These are phyloP conservation scores for Xylaria sp. DNA, from an alignment of 2,329 filamentous ascomycete species.

Conservation along the genomic window DNA sequence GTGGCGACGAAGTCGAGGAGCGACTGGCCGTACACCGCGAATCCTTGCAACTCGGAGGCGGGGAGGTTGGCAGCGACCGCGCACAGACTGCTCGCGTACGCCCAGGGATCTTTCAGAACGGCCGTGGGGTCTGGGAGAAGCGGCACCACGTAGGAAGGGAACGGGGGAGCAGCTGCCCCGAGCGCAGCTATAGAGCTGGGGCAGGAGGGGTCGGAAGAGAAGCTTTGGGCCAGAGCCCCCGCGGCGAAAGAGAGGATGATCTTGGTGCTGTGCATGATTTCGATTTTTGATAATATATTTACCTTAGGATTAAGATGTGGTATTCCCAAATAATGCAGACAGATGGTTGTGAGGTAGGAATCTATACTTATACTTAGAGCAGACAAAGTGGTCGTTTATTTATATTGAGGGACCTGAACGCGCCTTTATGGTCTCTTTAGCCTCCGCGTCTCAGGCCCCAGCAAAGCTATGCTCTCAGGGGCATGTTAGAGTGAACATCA, in stretches of 20 bases:
- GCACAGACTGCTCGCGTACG: conserved; percentile 14
- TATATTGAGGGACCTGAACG: neutral
- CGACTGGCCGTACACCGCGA: neutral
- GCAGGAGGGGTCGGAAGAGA: conserved; percentile 21
- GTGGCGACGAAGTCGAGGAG: conserved; percentile 12
- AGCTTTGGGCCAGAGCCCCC: conserved; percentile 20
- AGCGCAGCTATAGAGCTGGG: conserved; percentile 14
- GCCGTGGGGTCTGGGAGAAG: neutral
- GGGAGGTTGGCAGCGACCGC: conserved; percentile 5
- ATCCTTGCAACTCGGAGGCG: neutral
- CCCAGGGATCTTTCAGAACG: conserved; percentile 4
- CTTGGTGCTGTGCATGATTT: conserved; percentile 10
- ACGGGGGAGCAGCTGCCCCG: neutral
- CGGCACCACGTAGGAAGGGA: neutral
- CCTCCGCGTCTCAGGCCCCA: neutral
- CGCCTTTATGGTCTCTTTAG: neutral
- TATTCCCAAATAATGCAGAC: neutral
- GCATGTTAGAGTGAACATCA: neutral
- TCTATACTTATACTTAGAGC: neutral
- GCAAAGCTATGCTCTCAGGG: neutral
- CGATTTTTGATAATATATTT: neutral
- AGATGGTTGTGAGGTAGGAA: neutral
- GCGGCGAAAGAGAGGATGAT: conserved; percentile 14
- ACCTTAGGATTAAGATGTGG: neutral
- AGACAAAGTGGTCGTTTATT: neutral